A percentile compares a stretch with the other conserved stretches of the same genome.
Evolutionary conservation across 805 yeast genomes (phyloP).

Genomic region (Starmera caribaea): DNA sequence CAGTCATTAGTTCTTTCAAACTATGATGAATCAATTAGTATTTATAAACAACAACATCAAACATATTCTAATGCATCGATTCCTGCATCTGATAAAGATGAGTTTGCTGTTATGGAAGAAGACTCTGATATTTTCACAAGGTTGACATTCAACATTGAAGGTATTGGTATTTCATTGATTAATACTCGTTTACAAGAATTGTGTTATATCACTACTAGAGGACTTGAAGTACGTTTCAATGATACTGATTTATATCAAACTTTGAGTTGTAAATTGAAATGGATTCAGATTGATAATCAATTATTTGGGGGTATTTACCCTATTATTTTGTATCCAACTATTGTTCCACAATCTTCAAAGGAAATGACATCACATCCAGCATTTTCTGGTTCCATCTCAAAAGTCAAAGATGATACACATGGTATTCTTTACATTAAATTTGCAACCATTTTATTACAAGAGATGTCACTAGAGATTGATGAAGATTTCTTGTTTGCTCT

Average conservation of each 20-base stretch:
- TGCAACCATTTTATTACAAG: constrained; percentile 84
- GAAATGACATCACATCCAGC: constrained; percentile 89
- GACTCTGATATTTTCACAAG: constrained; percentile 25
- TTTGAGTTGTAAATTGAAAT: constrained; percentile 69
- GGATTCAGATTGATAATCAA: constrained; percentile 94
- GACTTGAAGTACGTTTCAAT: constrained; percentile 70
- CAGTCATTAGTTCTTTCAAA: constrained; percentile 80
- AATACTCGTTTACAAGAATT: constrained; percentile 66
- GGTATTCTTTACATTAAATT: constrained; percentile 88
- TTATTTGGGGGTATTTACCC: constrained; percentile 83
- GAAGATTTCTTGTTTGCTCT: constrained; percentile 85
- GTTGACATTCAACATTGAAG: constrained; percentile 61
- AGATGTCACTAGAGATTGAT: constrained; percentile 85
- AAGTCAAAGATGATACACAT: constrained; percentile 80
- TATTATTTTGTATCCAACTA: constrained; percentile 81
- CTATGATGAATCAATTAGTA: constrained; percentile 68
- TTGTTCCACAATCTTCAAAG: constrained; percentile 71
- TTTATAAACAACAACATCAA: constrained; percentile 43
- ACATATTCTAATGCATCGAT: constrained; percentile 24
- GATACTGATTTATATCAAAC: constrained; percentile 82
- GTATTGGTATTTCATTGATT: constrained; percentile 80
- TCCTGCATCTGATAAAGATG: constrained; percentile 25
- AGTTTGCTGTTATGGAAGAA: constrained; percentile 41
- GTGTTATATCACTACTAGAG: constrained; percentile 73
- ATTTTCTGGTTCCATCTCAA: constrained; percentile 74